These are phyloP conservation scores for Heritiera littoralis DNA, from an alignment of 345 rosid genomes.

Conservation along the genomic window DNA sequence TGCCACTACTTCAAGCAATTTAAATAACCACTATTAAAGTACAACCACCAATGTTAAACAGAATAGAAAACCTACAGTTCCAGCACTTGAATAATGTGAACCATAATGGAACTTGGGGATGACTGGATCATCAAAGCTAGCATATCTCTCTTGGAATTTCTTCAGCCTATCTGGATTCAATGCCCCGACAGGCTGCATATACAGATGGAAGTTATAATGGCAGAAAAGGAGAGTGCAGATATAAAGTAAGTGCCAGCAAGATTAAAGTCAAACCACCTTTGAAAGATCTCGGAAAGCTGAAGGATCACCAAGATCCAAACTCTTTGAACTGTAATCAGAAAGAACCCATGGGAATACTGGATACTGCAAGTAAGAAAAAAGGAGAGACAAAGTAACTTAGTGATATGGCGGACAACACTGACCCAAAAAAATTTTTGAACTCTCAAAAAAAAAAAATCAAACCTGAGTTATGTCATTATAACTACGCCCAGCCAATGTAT, in stretches of 20 bases:
- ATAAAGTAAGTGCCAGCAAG: slow-evolving; percentile 30
- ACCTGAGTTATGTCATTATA: slow-evolving; percentile 99
- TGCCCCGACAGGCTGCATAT: slow-evolving; percentile 95
- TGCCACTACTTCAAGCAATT: slow-evolving; percentile 14
- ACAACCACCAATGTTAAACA: slow-evolving; percentile 8
- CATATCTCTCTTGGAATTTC: slow-evolving; percentile 93
- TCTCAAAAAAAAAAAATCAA: slow-evolving; percentile 5
- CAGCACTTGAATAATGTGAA: slow-evolving; percentile 98
- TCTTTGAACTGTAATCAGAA: slow-evolving; percentile 76
- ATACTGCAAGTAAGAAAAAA: slow-evolving; percentile 55
- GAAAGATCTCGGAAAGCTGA: slow-evolving; percentile 92
- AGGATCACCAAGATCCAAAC: slow-evolving; percentile 79
- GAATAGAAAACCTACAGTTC: slow-evolving; percentile 65
- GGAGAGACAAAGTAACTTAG: neutral
- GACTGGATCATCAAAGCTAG: slow-evolving; percentile 94
- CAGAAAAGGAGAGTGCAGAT: slow-evolving; percentile 22
- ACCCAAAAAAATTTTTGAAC: neutral
- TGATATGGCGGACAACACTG: neutral
- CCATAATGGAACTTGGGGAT: slow-evolving; percentile 99
- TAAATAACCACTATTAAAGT: neutral
- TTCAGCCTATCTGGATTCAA: slow-evolving; percentile 75
- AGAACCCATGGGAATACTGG: slow-evolving; percentile 99
- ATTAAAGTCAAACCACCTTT: slow-evolving; percentile 58
- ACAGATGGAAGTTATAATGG: slow-evolving; percentile 27
- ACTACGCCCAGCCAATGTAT: slow-evolving; percentile 98